Evolutionary conservation across 768 basidiomycete species (phyloP).

Genomic region (Mycena crocata): DNA sequence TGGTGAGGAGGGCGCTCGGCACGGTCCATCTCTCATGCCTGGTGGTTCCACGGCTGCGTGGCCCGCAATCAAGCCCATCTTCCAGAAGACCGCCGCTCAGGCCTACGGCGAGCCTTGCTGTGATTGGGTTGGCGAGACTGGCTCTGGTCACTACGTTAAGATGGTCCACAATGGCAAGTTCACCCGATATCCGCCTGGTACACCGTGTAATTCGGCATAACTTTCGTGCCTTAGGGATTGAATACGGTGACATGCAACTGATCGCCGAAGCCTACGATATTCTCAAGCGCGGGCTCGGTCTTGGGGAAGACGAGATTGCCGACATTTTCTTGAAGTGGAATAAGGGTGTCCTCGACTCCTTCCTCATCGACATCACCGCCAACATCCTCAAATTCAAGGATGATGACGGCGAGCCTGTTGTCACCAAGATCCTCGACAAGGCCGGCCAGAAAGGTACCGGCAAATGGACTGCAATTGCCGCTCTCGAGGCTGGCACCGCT

Average conservation of each 20-base stretch:
- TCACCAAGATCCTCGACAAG: conserved; percentile 93
- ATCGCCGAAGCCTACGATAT: conserved; percentile 99
- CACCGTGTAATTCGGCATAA: conserved; percentile 17
- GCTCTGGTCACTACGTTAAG: conserved; percentile 98
- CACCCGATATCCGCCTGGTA: conserved; percentile 26
- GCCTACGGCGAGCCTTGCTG: conserved; percentile 96
- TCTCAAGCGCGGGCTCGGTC: conserved; percentile 94
- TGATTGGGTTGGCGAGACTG: conserved; percentile 99
- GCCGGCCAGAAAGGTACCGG: conserved; percentile 99
- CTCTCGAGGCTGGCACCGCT: conserved; percentile 90
- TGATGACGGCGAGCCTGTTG: conserved; percentile 90
- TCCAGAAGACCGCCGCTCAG: conserved; percentile 98
- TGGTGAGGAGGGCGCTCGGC: conserved; percentile 97
- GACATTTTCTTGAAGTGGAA: conserved; percentile 97
- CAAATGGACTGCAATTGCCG: conserved; percentile 99
- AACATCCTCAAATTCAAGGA: conserved; percentile 98
- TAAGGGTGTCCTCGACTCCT: conserved; percentile 98
- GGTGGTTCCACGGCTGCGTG: conserved; percentile 95
- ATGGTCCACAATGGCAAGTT: conserved; percentile 96
- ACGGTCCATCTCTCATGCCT: conserved; percentile 99
- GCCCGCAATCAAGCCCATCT: conserved; percentile 97
- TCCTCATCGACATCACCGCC: conserved; percentile 98
- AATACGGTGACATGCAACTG: conserved; percentile 99
- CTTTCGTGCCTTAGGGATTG: conserved; percentile 77
- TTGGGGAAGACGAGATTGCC: conserved; percentile 89